Evolutionary conservation across 768 basidiomycete genomes (phyloP), one percentile per base, ranked within the genome.

Genomic region (Phanerochaete carnosa): DNA sequence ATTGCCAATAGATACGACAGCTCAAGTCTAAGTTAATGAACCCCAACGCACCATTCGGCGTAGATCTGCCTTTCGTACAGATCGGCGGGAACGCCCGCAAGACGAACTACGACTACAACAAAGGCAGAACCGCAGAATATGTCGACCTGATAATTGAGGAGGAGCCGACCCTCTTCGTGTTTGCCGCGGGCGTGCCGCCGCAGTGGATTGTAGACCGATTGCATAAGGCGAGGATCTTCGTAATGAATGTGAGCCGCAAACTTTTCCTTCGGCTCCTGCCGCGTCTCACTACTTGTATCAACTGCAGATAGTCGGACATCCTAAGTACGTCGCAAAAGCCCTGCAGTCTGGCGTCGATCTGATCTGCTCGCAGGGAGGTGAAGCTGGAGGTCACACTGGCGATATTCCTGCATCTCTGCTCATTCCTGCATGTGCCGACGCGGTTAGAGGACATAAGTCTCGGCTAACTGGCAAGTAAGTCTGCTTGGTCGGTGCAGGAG

Each of bases 71-170:
- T 47, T 76, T 95, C 39, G 94, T 94, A 13, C 87, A 90, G 66
- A 83, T 94, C 22, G 93, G 92, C 26, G 90, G 89, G 35, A 84
- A 74, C 64, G 94, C 94, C 11, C 80, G 94, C 64, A 94, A 93
- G 79, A 95, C 94, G 29, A 95, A 94, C 89, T 85, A 82, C 58
- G 92, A 95, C 71, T 95, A 95, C 74, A 94, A 92, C 56, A 87
- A 89, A 59, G 94, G 94, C 13, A 80, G 90, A 64, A 82, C 95
- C 9, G 77, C 84, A 19, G 89, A 90, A 25, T 82, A 95, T 29
- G 83, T 95, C 57, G 82, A 92, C 62, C 89, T 95, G 28, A 92
- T 96, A 69, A 91, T 95, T 70, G 89, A 94, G 60, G 92, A 94
- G 74, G 90, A 90, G 69, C 75, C 90, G 0, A 75, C 83, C 23